phyloP scores from a whole-genome alignment of 179 eudicot species.

The Beta macrorhiza region DNA sequence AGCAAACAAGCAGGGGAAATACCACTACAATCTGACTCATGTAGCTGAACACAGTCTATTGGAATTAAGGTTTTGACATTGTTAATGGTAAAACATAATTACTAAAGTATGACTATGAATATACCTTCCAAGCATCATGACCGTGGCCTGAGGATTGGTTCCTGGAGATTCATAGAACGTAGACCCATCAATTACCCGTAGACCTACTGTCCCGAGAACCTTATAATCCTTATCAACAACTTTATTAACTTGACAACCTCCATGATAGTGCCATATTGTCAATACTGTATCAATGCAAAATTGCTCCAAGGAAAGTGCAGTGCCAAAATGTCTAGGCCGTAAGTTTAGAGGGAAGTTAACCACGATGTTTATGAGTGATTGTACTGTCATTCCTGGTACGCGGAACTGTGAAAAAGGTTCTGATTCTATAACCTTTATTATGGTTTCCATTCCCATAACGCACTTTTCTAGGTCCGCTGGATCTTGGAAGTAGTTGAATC shows the following conservation, averaged over 20 bases:
- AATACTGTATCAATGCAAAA: conserved; percentile 75
- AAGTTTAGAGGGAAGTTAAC: conserved; percentile 47
- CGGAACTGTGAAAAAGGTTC: conserved; percentile 49
- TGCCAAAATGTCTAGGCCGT: conserved; percentile 43
- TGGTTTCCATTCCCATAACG: conserved; percentile 60
- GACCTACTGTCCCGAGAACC: conserved; percentile 56
- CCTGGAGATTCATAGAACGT: conserved; percentile 71
- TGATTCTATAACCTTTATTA: conserved; percentile 51
- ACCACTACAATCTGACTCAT: background rate
- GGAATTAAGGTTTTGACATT: too few species aligned
- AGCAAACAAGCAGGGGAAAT: background rate
- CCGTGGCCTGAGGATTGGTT: conserved; percentile 89
- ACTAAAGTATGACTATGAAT: background rate
- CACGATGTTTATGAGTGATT: conserved; percentile 39
- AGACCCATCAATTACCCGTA: conserved; percentile 80
- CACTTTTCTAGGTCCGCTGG: conserved; percentile 65
- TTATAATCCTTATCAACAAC: conserved; percentile 73
- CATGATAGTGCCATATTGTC: conserved; percentile 93
- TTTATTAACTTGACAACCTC: conserved; percentile 73
- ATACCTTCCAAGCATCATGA: conserved; percentile 97
- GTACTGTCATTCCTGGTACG: conserved; percentile 37
- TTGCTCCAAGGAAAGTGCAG: conserved; percentile 49
- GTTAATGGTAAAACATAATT: too few species aligned
- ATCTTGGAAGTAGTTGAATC: conserved; percentile 74
- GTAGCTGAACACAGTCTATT: too few species aligned